Base-by-base conservation (phyloP, 345 rosid genomes). In the Hevea brasiliensis region DNA sequence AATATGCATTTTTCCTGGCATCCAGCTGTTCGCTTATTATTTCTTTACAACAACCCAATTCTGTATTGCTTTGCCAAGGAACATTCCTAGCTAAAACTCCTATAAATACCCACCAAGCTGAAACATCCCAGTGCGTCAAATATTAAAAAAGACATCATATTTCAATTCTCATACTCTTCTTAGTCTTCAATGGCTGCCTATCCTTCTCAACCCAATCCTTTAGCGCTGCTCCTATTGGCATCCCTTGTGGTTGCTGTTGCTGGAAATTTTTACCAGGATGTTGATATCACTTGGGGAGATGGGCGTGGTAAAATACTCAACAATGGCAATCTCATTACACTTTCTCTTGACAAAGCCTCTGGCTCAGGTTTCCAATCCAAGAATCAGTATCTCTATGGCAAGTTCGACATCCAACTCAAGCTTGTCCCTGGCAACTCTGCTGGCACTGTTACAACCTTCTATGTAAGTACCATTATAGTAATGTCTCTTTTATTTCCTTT, bases 261-360 rank as follows among this genome's bases (percentile, higher is more conserved):
- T n/a, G 81, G 81, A 32, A 84, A 66, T 75, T 87, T 89, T 76
- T 69, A 85, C 35, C 80, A 83, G 3, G 86, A 89, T 58, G 82
- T 89, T 57, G 91, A 86, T 56, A n/a, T 89, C 3, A 85, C 90
- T 3, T 87, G 89, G 88, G 93, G 90, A 53, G 86, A 82, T 24
- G 81, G 74, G 26, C 76, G 87, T 21, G 86, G 81, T 3, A 79
- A 81, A 79, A 81, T 87, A 57, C 76, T 79, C 4, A 75, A 80
- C 57, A 77, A 80, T 41, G 83, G 90, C 9, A 72, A 82, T 29
- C 83, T 85, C 73, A 82, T 87, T 24, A 81, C 88, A 56, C 72
- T 89, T 0, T 81, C 89, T 20, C 86, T 85, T 1, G 89, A 85
- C 59, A 77, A 77, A 61, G 57, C 66, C 51, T 85, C 89, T 1